Evolutionary conservation across 179 eudicot species (phyloP), one percentile per base, ranked within the genome.

Genomic region (Vitellaria paradoxa): DNA sequence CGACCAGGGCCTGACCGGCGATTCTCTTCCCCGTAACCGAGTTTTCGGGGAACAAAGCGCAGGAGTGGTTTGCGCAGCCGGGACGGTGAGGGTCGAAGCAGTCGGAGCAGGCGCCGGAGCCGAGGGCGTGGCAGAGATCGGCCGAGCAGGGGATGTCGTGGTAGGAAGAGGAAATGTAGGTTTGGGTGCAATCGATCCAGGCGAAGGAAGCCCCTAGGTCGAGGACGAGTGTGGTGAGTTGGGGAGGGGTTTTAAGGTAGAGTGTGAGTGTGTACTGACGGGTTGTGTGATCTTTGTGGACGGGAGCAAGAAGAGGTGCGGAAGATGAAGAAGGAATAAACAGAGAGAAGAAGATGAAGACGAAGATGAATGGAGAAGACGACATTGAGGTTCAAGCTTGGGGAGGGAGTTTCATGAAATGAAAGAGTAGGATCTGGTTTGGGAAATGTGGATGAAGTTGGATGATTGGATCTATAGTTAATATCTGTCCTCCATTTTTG

Each of bases 171-270:
- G 86, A 77, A n/a, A 69, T 69, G 83, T 77, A 80, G 74, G 53
- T 65, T 0, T 37, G 40, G 18, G 79, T 77, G 80, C 88, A 85
- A 60, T 82, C 78, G 68, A 83, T 26, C 84, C 85, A 81, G 21
- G 52, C 46, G 81, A 78, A 73, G 30, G 82, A 76, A 61, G 81
- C 77, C 30, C 86, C 86, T 3, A 85, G 81, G 57, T 85, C 84
- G 24, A 85, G 75, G n/a, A 81, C 73, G 14, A 83, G 59, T 12
- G 64, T 73, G 2, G 86, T 78, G 53, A 75, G 68, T 40, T 73
- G 77, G 30, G 30, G 81, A 63, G 81, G 88, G 50, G 86, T 81
- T 68, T 83, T 81, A 5, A 78, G 68, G 76, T 65, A 72, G 17
- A 83, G 7, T 42, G 82, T 67, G n/a, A 80, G 10, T 2, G 85